Evolutionary conservation across 1,284 basidiomycete genomes (phyloP).

Genomic region (Trichosporon faecale): DNA sequence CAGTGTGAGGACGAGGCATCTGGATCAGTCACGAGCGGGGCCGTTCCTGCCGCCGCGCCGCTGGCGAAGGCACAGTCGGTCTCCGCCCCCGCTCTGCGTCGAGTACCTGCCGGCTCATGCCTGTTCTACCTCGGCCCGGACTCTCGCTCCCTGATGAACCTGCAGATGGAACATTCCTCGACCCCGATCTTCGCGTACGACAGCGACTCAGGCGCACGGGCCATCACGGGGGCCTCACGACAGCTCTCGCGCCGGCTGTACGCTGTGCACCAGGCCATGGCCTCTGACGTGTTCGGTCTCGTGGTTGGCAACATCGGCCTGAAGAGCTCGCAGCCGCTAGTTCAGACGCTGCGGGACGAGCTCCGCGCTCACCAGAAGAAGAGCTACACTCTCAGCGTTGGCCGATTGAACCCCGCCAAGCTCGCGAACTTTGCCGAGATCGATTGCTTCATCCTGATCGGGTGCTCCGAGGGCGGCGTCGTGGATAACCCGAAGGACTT

Average conservation of each 20-base stretch:
- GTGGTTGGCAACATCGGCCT: conserved; percentile 93
- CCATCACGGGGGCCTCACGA: conserved; percentile 58
- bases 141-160: conserved; percentile 75
- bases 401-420: conserved; percentile 92
- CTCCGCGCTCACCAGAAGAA: conserved; percentile 72
- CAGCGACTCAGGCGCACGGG: conserved; percentile 55
- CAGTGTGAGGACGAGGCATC: neutral
- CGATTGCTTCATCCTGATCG: conserved; percentile 91
- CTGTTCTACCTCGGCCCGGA: conserved; percentile 84
- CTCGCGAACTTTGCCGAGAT: conserved; percentile 95
- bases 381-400: conserved; percentile 91
- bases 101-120: conserved; percentile 44
- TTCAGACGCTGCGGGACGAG: conserved; percentile 68
- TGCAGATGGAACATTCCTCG: conserved; percentile 71
- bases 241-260: conserved; percentile 91
- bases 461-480: conserved; percentile 89
- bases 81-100: conserved; percentile 41
- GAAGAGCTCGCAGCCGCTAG: conserved; percentile 70
- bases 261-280: conserved; percentile 79
- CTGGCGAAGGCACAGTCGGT: conserved; percentile 11
- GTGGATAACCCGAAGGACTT: conserved; percentile 78
- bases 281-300: conserved; percentile 91
- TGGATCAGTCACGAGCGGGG: conserved; percentile 5
- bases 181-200: conserved; percentile 62
- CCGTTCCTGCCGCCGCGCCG: neutral